A percentile compares a stretch with the other conserved stretches of the same genome.
Evolutionary conservation across 1,284 basidiomycete species (phyloP).

Genomic region (Ustilago xerochloae): DNA sequence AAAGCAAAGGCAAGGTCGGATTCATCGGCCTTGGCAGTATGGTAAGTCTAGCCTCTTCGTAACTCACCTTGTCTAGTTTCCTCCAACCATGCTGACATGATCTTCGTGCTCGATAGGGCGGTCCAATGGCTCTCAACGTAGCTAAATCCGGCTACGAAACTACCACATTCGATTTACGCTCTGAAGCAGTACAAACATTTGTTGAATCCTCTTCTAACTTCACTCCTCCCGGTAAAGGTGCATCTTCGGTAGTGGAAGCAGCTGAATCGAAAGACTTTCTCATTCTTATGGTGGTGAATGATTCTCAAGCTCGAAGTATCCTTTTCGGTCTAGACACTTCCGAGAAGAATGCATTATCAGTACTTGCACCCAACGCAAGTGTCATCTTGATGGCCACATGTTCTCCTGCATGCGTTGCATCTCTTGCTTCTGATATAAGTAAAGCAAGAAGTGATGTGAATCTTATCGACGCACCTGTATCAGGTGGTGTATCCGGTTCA

Average conservation of each 20-base stretch:
- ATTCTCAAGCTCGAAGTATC: constrained; percentile 22
- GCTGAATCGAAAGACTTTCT: constrained; percentile 6
- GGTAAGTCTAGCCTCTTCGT: constrained; percentile 7
- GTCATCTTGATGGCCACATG: constrained; percentile 69
- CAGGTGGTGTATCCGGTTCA: constrained; percentile 65
- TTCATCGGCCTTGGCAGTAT: constrained; percentile 37
- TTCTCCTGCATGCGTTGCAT: constrained; percentile 61
- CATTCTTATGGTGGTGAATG: constrained; percentile 38
- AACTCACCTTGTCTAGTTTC: background rate
- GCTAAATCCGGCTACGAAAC: constrained; percentile 11
- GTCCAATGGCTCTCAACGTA: constrained; percentile 23
- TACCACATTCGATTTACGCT: constrained; percentile 25
- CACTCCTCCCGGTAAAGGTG: background rate
- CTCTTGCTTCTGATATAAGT: constrained; percentile 46
- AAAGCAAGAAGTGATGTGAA: constrained; percentile 49
- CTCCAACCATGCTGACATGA: background rate
- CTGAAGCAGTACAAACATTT: constrained; percentile 8
- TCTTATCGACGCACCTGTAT: constrained; percentile 68
- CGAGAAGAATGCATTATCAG: constrained; percentile 22
- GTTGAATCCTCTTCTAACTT: background rate
- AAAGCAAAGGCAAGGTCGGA: constrained; percentile 11
- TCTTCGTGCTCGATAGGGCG: constrained; percentile 4
- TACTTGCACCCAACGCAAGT: constrained; percentile 57
- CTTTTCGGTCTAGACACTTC: constrained; percentile 2
- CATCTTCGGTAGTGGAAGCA: constrained; percentile 1